A percentile compares a stretch with the other conserved stretches of the same genome.
Conservation (phyloP, 176 grass and related monocot species). For the Alopecurus myosuroides region DNA sequence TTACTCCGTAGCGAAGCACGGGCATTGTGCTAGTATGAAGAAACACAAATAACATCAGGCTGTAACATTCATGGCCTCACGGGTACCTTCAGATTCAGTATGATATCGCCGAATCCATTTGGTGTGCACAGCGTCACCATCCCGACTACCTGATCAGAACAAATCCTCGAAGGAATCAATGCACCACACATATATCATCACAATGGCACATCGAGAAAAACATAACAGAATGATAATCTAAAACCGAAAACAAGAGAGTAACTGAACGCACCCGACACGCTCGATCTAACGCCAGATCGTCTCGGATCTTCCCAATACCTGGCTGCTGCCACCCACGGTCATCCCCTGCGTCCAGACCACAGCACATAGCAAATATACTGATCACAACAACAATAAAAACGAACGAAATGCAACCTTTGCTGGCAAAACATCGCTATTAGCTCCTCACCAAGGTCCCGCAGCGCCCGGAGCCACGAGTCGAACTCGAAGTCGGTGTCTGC, state of each 20-base stretch:
- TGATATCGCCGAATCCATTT: slow-evolving; percentile 65
- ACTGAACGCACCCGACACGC: slow-evolving; percentile 40
- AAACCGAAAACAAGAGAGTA: neutral
- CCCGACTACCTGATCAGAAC: slow-evolving; percentile 53
- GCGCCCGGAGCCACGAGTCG: slow-evolving; percentile 57
- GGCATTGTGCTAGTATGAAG: too few species aligned
- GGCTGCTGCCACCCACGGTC: neutral
- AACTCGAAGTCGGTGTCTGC: slow-evolving; percentile 55
- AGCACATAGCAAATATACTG: neutral
- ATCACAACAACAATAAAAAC: neutral
- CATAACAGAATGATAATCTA: neutral
- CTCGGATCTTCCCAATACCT: slow-evolving; percentile 25
- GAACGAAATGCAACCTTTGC: neutral
- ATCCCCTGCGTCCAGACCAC: neutral
- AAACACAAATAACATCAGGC: neutral
- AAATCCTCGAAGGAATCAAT: neutral
- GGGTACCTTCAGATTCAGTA: slow-evolving; percentile 70
- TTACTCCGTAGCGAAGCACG: too few species aligned
- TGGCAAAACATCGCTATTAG: neutral
- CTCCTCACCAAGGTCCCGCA: slow-evolving; percentile 56
- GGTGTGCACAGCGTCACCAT: slow-evolving; percentile 52
- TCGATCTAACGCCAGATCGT: slow-evolving; percentile 15
- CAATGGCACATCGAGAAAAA: neutral
- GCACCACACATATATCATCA: neutral
- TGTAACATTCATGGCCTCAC: neutral